A percentile compares a stretch with the other conserved stretches of the same genome.
phyloP scores from a whole-genome alignment of 2,329 filamentous ascomycete genomes.

The Fonsecaea pugnacius region DNA sequence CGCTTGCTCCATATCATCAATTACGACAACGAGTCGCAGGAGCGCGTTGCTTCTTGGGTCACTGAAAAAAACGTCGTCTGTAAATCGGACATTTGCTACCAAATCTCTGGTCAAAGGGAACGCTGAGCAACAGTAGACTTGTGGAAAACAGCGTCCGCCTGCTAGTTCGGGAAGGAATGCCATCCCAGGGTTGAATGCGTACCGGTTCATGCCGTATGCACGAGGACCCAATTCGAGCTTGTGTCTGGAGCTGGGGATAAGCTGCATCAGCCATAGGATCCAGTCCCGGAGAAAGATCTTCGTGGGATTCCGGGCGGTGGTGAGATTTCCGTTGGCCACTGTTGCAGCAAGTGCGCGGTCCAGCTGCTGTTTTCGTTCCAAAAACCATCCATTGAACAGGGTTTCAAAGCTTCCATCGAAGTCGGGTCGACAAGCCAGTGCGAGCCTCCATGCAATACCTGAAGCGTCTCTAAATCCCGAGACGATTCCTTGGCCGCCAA shows the following conservation, averaged over 20 bases:
- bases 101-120: not conserved
- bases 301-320: slow-evolving; percentile 39
- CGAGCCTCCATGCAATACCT: slow-evolving; percentile 46
- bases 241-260: slow-evolving; percentile 41
- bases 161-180: slow-evolving; percentile 41
- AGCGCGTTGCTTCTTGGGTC: slow-evolving; percentile 11
- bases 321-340: slow-evolving; percentile 42
- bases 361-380: slow-evolving; percentile 46
- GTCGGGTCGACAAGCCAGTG: slow-evolving; percentile 37
- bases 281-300: slow-evolving; percentile 42
- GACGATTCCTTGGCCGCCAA: slow-evolving; percentile 50
- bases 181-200: slow-evolving; percentile 39
- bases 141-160: slow-evolving; percentile 42
- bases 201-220: slow-evolving; percentile 41
- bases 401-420: slow-evolving; percentile 32
- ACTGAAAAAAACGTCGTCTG: slow-evolving; percentile 42
- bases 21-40: slow-evolving; percentile 23
- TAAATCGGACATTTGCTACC: slow-evolving; percentile 36
- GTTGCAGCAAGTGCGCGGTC: slow-evolving; percentile 43
- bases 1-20: slow-evolving; percentile 18
- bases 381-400: slow-evolving; percentile 42
- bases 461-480: slow-evolving; percentile 48
- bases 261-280: slow-evolving; percentile 41
- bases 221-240: slow-evolving; percentile 40
- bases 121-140: slow-evolving; percentile 41